Evolutionary conservation across 1,284 basidiomycete genomes (phyloP).

Genomic region (Phlebopus sp.): DNA sequence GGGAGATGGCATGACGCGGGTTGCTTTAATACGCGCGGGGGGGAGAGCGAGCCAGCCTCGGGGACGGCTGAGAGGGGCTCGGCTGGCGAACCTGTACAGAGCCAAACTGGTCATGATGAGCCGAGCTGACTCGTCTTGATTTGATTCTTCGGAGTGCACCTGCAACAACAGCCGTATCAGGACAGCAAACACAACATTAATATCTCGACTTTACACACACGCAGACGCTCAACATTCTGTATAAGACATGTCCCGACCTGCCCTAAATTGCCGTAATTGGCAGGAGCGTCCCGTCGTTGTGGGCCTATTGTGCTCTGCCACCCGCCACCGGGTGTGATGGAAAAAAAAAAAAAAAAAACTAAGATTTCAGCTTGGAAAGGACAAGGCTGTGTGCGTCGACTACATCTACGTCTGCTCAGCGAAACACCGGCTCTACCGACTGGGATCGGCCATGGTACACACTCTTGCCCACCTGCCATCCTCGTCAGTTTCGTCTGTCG

Average conservation of each 20-base stretch:
- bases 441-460: conserved; percentile 87
- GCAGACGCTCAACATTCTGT: too few species aligned
- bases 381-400: conserved; percentile 18
- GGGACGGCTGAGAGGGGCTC: conserved; percentile 35
- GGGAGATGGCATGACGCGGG: conserved; percentile 25
- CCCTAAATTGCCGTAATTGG: conserved; percentile 18
- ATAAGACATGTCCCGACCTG: too few species aligned
- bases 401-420: too few species aligned
- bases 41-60: conserved; percentile 24
- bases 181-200: conserved; percentile 16
- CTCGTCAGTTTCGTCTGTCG: conserved; percentile 29
- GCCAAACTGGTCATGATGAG: conserved; percentile 36
- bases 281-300: conserved; percentile 9
- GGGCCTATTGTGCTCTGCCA: conserved; percentile 34
- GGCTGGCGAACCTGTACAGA: conserved; percentile 32
- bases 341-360: not conserved
- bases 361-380: conserved; percentile 8
- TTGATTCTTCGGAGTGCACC: conserved; percentile 16
- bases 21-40: conserved; percentile 33
- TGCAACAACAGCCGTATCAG: conserved; percentile 20
- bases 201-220: too few species aligned
- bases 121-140: conserved; percentile 39
- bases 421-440: conserved; percentile 18
- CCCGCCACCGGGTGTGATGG: conserved; percentile 28
- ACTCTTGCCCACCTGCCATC: conserved; percentile 67